Percentiles rank a stretch among this genome's conserved stretches.
Evolutionary conservation across 1,139 yeast genomes (phyloP).

Genomic region (Candida tunisiensis): DNA sequence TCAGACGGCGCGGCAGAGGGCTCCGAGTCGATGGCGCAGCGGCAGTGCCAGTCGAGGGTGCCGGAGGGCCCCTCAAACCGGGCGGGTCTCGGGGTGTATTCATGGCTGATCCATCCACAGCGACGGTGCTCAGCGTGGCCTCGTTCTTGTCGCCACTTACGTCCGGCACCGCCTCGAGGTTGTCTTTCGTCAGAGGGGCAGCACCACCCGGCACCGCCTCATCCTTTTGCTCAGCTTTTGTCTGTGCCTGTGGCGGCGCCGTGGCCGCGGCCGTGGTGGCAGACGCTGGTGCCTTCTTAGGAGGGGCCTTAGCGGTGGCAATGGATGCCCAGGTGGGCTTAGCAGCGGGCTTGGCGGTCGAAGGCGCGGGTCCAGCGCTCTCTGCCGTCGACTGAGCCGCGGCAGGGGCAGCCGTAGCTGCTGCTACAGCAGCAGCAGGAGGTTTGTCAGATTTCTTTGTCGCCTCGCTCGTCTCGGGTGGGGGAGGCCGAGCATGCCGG

Average conservation of each 20-base stretch:
- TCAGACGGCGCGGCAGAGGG: constrained; percentile 17
- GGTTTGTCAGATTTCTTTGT: too few relatives aligned
- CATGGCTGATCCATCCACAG: background rate
- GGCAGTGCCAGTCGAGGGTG: too few relatives aligned
- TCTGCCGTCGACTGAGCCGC: background rate
- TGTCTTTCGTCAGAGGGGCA: constrained; percentile 9
- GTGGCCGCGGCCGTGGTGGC: constrained; percentile 7
- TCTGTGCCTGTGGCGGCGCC: constrained; percentile 6
- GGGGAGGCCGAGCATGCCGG: too few relatives aligned
- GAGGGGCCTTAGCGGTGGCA: constrained; percentile 17
- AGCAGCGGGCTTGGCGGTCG: constrained; percentile 9
- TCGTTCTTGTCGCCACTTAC: constrained; percentile 3
- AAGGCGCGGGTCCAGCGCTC: constrained; percentile 3
- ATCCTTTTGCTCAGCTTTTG: constrained; percentile 12
- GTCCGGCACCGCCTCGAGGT: constrained; percentile 12
- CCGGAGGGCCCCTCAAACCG: too few relatives aligned
- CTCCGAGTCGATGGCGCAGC: too few relatives aligned
- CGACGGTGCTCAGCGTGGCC: constrained; percentile 1
- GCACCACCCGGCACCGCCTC: constrained; percentile 9
- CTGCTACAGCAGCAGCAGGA: constrained; percentile 1
- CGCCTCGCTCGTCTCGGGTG: too few relatives aligned
- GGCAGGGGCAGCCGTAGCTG: constrained; percentile 2
- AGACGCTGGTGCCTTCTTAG: too few relatives aligned
- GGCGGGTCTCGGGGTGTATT: constrained; percentile 3
- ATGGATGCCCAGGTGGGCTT: constrained; percentile 8